Conservation (phyloP, 1,284 basidiomycete species). For the Pterula multifida region DNA sequence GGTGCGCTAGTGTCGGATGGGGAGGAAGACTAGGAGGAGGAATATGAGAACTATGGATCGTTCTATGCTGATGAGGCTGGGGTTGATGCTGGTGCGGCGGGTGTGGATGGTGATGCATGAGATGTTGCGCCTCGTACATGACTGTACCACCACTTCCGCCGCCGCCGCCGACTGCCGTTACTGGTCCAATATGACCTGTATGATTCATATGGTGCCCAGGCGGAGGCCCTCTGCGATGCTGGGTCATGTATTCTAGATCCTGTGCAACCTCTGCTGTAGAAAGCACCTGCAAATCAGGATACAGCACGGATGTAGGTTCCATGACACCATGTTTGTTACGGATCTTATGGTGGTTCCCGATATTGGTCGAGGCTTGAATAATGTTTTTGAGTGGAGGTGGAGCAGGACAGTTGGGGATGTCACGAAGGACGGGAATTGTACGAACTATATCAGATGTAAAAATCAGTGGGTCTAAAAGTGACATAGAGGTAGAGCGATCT, state of each 20-base stretch:
- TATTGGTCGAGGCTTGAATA: neutral
- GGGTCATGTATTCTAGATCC: slow-evolving; percentile 45
- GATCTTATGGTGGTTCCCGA: neutral
- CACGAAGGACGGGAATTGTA: slow-evolving; percentile 31
- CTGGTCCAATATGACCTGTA: too few relatives aligned
- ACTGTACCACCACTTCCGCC: neutral
- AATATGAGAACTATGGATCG: neutral
- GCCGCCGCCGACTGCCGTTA: too few relatives aligned
- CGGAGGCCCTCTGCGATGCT: slow-evolving; percentile 23
- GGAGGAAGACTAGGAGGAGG: neutral
- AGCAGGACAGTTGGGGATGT: slow-evolving; percentile 19
- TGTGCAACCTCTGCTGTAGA: slow-evolving; percentile 34
- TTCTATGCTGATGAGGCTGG: slow-evolving; percentile 7
- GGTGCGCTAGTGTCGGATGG: slow-evolving; percentile 9
- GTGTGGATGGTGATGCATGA: slow-evolving; percentile 8
- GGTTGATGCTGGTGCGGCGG: slow-evolving; percentile 13
- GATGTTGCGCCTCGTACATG: neutral
- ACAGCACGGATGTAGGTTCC: slow-evolving; percentile 11
- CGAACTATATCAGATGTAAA: slow-evolving; percentile 24
- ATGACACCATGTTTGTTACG: slow-evolving; percentile 12
- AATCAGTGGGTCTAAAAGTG: slow-evolving; percentile 1
- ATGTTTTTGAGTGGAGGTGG: slow-evolving; percentile 22
- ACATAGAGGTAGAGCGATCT: slow-evolving; percentile 8
- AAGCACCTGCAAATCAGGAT: slow-evolving; percentile 19
- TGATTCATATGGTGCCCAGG: slow-evolving; percentile 17